Evolutionary conservation across 2,329 filamentous ascomycete genomes (phyloP), one percentile per base, ranked within the genome.

Genomic region (Aspergillus amoenus): DNA sequence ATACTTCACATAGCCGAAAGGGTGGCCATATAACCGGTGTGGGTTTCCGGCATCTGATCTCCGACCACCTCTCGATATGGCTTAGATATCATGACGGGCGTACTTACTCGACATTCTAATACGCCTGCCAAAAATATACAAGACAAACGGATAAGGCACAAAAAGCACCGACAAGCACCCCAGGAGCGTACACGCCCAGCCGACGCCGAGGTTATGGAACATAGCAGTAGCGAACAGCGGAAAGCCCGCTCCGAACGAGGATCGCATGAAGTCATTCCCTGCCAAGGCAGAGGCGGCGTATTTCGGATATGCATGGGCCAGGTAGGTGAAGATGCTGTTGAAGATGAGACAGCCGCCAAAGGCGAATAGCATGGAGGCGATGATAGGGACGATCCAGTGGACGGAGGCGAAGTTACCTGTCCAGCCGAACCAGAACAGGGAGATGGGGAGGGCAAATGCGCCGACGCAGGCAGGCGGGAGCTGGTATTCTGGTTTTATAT

Each of bases 281-380:
- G 88, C 88, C 0, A 88, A 89, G 0, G 88, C 88, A 0, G 86
- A 89, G 2, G 88, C 87, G 1, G 87, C 42, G 11, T 44, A 44
- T 24, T 15, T 11, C 18, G 42, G 42, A 24, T 44, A 44, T 83
- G 70, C 88, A 90, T 88, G 74, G 90, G 90, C 70, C 89, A 85
- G 43, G n/a, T 30, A 46, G 12, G 43, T 46, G 64, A 89, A 88
- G 6, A 86, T 88, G 3, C 85, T 84, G 81, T 88, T 88, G 75
- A 89, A 89, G 53, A 89, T 88, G 32, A 83, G 74, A 61, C 86
- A 88, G 63, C 89, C 90, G 53, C 87, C 87, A 34, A 90, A 83
- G 15, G 86, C 86, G 54, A 90, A 84, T 37, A 89, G 76, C 17
- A 78, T 79, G 1, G 82, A 82, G 56, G 84, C 88, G 45, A 89